Conservation (phyloP, 352 stramenopile species). For the Phytophthora tentaculata region DNA sequence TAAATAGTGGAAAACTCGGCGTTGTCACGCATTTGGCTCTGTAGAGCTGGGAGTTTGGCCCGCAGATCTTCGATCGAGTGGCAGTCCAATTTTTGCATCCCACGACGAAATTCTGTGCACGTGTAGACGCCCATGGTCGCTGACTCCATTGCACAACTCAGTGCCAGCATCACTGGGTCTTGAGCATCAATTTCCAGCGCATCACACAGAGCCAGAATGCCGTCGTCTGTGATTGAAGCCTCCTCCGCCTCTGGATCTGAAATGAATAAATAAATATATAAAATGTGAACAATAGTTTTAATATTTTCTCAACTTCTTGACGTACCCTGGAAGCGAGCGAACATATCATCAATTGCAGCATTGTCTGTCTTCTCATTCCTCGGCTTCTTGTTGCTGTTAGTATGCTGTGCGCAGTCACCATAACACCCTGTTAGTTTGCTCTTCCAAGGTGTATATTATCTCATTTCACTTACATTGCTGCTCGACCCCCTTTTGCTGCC, state of each 20-base stretch:
- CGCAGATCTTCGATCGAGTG: conserved; percentile 61
- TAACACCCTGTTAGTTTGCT: neutral
- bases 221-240: conserved; percentile 81
- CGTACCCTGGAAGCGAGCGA: conserved; percentile 71
- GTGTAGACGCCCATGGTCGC: conserved; percentile 83
- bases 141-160: conserved; percentile 84
- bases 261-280: conserved; percentile 25
- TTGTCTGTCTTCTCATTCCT: conserved; percentile 45
- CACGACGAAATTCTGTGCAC: conserved; percentile 69
- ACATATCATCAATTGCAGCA: conserved; percentile 56
- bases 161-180: conserved; percentile 79
- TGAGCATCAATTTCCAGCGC: conserved; percentile 75
- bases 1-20: conserved; percentile 82
- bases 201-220: conserved; percentile 78
- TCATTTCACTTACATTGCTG: conserved; percentile 28
- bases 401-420: conserved; percentile 23
- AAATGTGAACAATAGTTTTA: neutral
- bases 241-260: conserved; percentile 59
- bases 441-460: neutral
- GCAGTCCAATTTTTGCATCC: conserved; percentile 77
- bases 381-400: conserved; percentile 59
- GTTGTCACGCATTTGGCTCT: conserved; percentile 50
- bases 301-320: neutral
- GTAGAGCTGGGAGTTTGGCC: conserved; percentile 55
- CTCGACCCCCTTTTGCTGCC: conserved; percentile 37